Conservation (phyloP, 768 basidiomycete species). For the Pleurotus pulmonarius region DNA sequence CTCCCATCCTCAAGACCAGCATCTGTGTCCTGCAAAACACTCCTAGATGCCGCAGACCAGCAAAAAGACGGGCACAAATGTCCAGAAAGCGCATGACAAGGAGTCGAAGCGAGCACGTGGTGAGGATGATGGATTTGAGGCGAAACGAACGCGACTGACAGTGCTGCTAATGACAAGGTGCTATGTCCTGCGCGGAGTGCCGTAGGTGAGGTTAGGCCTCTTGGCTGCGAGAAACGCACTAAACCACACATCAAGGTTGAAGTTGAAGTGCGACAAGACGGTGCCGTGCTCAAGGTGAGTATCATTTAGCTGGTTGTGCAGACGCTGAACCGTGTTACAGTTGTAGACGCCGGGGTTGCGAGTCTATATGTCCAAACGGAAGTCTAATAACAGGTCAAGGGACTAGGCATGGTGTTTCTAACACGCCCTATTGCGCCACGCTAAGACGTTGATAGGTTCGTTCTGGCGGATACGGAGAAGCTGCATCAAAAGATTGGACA, state of each 20-base stretch:
- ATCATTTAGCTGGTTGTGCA: background rate
- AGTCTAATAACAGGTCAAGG: constrained; percentile 76
- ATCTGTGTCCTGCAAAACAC: background rate
- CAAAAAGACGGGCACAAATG: constrained; percentile 36
- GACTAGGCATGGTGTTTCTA: constrained; percentile 45
- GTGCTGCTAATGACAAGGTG: constrained; percentile 24
- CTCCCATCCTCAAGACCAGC: background rate
- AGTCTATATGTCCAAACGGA: constrained; percentile 76
- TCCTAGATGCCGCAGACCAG: constrained; percentile 45
- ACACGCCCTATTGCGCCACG: background rate
- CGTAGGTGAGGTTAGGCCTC: constrained; percentile 36
- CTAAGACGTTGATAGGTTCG: constrained; percentile 41
- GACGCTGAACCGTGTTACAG: constrained; percentile 18
- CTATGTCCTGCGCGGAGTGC: constrained; percentile 61
- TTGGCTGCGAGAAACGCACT: too few species aligned
- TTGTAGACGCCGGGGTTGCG: constrained; percentile 72
- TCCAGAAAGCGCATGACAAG: constrained; percentile 56
- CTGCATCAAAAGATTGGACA: constrained; percentile 62
- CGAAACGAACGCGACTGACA: too few species aligned
- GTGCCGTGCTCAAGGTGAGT: constrained; percentile 50
- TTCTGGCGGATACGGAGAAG: constrained; percentile 68
- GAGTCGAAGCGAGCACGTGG: constrained; percentile 64
- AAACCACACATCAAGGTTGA: constrained; percentile 37
- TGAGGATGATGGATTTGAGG: constrained; percentile 9
- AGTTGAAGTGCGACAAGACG: constrained; percentile 75